Evolutionary conservation across 208 protist genomes (phyloP), one percentile per base, ranked within the genome.

Genomic region (Endotrypanum monterogeii): DNA sequence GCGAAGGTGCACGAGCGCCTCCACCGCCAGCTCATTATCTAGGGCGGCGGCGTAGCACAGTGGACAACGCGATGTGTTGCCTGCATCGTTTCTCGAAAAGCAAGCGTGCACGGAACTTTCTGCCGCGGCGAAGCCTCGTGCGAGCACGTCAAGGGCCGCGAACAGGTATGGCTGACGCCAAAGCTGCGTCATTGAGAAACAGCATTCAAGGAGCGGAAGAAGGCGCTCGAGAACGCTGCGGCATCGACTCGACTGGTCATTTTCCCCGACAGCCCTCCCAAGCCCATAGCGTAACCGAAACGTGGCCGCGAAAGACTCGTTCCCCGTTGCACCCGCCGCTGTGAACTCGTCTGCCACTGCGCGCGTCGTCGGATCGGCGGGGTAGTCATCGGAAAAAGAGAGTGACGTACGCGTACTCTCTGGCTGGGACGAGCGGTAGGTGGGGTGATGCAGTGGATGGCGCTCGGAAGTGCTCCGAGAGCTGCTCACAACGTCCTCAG

Each of bases 81-180:
- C 2, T 23, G 54, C 48, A 20, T 23, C 61, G 3, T 37, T 25
- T 16, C 28, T 16, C 28, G 48, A 50, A 18, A 25, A 12, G 30
- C 12, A n/a, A 3, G 57, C 69, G 62, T 90, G 88, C 7, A 77
- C 54, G 44, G 18, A 1, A 14, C 1, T 52, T 58, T 89, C 79
- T 35, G 85, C 73, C 0, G 18, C 23, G 75, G 68, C 83, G 28
- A 90, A 55, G 1, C 57, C 50, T 25, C 69, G 74, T 28, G 83
- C 81, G n/a, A 90, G 48, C 16, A 71, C 58, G 41, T 86, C 85
- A 9, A 93, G 63, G 1, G 82, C 85, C 11, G 88, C 85, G 23
- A 93, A 51, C 23, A 93, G 73, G 0, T 85, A 80, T 0, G 88
- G 88, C n/a, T 85, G 85, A 3, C 88, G 80, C 88, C 83, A 90